Evolutionary conservation across 805 yeast genomes (phyloP), one percentile per base, ranked within the genome.

Genomic region (Yueomyces sinensis): DNA sequence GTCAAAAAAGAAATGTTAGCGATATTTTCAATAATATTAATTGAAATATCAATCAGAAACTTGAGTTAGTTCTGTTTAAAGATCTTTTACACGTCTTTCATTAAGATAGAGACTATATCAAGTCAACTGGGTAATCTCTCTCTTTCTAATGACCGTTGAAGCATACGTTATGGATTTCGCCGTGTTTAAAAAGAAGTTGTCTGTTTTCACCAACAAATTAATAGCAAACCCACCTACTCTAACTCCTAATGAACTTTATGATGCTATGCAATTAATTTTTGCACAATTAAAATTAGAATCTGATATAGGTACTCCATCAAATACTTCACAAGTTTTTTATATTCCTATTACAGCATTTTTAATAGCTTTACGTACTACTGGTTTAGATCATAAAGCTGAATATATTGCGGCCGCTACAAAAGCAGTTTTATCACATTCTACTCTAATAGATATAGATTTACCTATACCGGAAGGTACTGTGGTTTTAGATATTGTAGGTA

Each of bases 351-450:
- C 89, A 0, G 71, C 91, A 9, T 87, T 91, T 50, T 65, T 91
- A 37, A 77, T 93, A 0, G 83, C 82, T 1, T 61, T 91, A 33
- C 69, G 91, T 45, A 56, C 76, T 30, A 69, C 73, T 22, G 82
- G 82, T 2, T 58, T 87, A 6, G 97, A 91, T 49, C 86, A 81
- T 43, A 66, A 78, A 34, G 75, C 96, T 0, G 82, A 72, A 25
- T 82, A 62, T 53, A 81, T 91, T 29, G 87, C 95, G 4, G 77
- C 82, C 7, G 95, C 96, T 0, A 95, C 84, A 1, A 61, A 63
- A 16, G 75, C 91, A 2, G 71, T 89, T 18, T 60, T 82, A 40
- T 72, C 73, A 45, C 77, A 68, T 45, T 75, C 91, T 5, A 69
- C 68, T 32, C 44, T 63, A 2, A 70, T 83, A n/a, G 79, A 70